A percentile compares a stretch with the other conserved stretches of the same genome.
These are phyloP conservation scores for Arctostaphylos glauca DNA, from an alignment of 148 eudicot genomes.

Conservation along the genomic window DNA sequence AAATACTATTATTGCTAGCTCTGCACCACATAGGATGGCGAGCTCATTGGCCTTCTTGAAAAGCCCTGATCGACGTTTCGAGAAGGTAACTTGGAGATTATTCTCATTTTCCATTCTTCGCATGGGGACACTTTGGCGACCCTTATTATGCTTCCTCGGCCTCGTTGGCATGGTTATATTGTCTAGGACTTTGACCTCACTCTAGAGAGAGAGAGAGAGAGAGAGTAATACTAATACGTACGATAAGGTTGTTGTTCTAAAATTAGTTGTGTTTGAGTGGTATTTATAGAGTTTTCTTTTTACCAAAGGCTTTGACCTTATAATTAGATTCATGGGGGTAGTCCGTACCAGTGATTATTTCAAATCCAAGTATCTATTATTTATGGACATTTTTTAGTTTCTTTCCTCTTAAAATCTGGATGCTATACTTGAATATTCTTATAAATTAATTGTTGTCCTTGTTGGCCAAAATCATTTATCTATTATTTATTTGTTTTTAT, in stretches of 20 bases:
- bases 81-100: constrained; percentile 30
- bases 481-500: too few species aligned
- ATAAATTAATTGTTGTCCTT: not conserved
- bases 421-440: not conserved
- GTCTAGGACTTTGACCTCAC: too few species aligned
- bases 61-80: constrained; percentile 31
- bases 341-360: not conserved
- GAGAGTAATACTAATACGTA: not conserved
- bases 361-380: not conserved
- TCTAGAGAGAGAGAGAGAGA: too few species aligned
- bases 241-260: not conserved
- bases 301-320: not conserved
- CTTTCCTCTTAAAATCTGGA: not conserved
- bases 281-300: not conserved
- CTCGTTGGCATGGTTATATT: too few species aligned
- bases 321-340: not conserved
- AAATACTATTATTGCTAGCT: constrained; percentile 23
- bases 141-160: not conserved
- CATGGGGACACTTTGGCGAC: constrained; percentile 28
- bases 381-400: not conserved
- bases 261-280: not conserved
- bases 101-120: constrained; percentile 19
- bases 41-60: constrained; percentile 44
- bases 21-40: constrained; percentile 29
- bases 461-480: not conserved